Percentiles rank a stretch among this genome's conserved stretches.
Conservation (phyloP, 139 green algal genomes). For the Picochlorum sp. region DNA sequence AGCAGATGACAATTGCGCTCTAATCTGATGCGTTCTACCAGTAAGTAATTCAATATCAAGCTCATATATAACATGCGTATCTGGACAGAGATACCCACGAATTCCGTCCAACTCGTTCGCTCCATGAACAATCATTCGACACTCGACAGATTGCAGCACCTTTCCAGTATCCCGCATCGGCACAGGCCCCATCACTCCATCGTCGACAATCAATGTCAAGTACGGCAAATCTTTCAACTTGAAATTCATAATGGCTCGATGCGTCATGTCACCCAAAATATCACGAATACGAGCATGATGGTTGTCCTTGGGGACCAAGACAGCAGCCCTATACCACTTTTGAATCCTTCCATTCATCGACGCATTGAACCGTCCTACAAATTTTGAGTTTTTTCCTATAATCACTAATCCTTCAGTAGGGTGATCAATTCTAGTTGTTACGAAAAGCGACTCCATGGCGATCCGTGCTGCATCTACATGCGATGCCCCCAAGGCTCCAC, state of each 20-base stretch:
- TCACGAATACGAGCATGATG: neutral
- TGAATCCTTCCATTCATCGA: conserved; percentile 37
- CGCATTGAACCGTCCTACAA: conserved; percentile 27
- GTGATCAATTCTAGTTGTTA: conserved; percentile 59
- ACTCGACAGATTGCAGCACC: neutral
- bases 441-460: conserved; percentile 25
- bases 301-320: neutral
- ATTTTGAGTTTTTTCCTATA: conserved; percentile 37
- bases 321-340: conserved; percentile 18
- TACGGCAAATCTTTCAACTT: neutral
- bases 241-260: neutral
- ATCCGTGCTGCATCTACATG: conserved; percentile 33
- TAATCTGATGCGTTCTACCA: conserved; percentile 73
- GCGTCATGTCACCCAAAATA: neutral
- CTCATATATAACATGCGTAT: conserved; percentile 40
- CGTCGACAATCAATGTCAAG: neutral
- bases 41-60: conserved; percentile 55
- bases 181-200: too few relatives aligned
- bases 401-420: conserved; percentile 71
- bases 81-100: conserved; percentile 2
- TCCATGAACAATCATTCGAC: neutral
- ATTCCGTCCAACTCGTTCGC: neutral
- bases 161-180: neutral
- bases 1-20: conserved; percentile 59
- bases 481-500: neutral